phyloP scores from a whole-genome alignment of 2,329 filamentous ascomycete genomes.

The Cercospora sojina region DNA sequence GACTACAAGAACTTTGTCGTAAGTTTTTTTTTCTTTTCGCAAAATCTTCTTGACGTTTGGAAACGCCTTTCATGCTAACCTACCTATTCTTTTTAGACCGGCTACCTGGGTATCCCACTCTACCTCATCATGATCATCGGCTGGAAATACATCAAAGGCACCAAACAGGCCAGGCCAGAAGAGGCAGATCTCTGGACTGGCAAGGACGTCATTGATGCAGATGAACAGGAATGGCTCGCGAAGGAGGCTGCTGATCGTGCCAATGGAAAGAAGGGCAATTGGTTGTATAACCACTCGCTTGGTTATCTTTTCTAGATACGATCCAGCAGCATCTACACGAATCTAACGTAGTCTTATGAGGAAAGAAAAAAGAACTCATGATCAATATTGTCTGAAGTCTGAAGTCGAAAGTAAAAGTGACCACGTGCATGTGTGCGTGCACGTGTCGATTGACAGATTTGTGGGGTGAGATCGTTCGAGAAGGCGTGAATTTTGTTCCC shows the following conservation, averaged over 20 bases:
- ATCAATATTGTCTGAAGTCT: background rate
- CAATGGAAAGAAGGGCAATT: constrained; percentile 23
- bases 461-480: background rate
- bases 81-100: constrained; percentile 39
- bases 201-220: constrained; percentile 59
- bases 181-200: constrained; percentile 61
- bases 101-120: constrained; percentile 71
- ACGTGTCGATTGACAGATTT: background rate
- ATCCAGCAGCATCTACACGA: background rate
- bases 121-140: constrained; percentile 62
- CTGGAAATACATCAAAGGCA: constrained; percentile 65
- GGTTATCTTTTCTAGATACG: constrained; percentile 32
- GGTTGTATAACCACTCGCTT: constrained; percentile 32
- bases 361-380: background rate
- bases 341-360: background rate
- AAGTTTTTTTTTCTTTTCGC: too few relatives aligned
- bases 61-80: constrained; percentile 16
- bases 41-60: too few relatives aligned
- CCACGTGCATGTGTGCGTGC: background rate
- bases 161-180: constrained; percentile 53
- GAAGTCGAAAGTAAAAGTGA: background rate
- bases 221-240: constrained; percentile 46
- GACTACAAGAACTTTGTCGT: constrained; percentile 72
- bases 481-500: too few relatives aligned
- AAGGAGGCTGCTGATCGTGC: constrained; percentile 34